Percentiles rank a stretch among this genome's conserved stretches.
Conservation (phyloP, 176 grass and related monocot species). For the Canna indica region DNA sequence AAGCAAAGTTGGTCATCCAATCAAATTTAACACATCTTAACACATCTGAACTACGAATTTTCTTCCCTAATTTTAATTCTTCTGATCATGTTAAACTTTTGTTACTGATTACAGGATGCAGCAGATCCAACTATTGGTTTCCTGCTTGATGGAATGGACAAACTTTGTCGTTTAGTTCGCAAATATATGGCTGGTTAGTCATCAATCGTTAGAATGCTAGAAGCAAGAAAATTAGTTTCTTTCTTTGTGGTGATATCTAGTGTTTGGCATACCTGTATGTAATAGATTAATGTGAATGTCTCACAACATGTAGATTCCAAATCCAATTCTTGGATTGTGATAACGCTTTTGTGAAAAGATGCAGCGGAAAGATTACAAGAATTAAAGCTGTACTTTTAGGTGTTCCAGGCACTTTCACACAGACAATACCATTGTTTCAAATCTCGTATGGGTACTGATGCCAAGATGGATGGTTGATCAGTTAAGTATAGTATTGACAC, state of each 20-base stretch:
- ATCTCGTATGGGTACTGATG: too few species aligned
- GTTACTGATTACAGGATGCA: slow-evolving; percentile 55
- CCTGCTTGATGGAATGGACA: slow-evolving; percentile 89
- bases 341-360: too few species aligned
- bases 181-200: slow-evolving; percentile 89
- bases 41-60: too few species aligned
- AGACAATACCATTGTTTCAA: too few species aligned
- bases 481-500: too few species aligned
- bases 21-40: background rate
- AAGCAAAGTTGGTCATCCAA: too few species aligned
- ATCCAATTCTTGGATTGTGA: too few species aligned
- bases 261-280: too few species aligned
- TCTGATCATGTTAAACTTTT: slow-evolving; percentile 10
- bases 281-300: background rate
- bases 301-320: background rate
- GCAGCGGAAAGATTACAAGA: too few species aligned
- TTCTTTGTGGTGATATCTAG: background rate
- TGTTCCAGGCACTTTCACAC: too few species aligned
- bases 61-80: slow-evolving; percentile 5
- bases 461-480: too few species aligned
- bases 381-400: too few species aligned
- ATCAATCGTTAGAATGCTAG: slow-evolving; percentile 1
- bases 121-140: slow-evolving; percentile 93
- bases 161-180: slow-evolving; percentile 81
- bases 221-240: background rate